phyloP scores from a whole-genome alignment of 192 early-diverging fungal species.

The Globomyces pollinis-pini region DNA sequence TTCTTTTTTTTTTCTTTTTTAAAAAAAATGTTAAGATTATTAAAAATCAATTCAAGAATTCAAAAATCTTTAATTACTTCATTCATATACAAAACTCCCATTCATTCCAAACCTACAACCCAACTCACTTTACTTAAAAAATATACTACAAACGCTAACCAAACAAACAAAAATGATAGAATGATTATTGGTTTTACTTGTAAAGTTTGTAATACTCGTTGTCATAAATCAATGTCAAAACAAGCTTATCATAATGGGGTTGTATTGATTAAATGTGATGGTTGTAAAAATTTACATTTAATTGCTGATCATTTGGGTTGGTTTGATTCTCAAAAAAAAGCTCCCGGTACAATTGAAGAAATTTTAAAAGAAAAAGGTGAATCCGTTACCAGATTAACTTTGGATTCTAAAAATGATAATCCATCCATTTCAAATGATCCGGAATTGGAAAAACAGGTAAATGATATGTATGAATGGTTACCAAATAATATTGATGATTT shows the following conservation, averaged over 20 bases:
- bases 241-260: constrained; percentile 84
- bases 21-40: constrained; percentile 4
- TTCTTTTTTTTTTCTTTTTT: background rate
- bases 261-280: constrained; percentile 86
- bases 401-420: constrained; percentile 14
- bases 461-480: too few relatives aligned
- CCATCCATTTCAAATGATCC: too few relatives aligned
- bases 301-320: constrained; percentile 98
- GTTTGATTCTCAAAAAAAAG: constrained; percentile 49
- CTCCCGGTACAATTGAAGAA: constrained; percentile 72
- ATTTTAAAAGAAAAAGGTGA: constrained; percentile 72
- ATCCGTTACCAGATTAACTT: constrained; percentile 45
- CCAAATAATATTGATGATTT: too few relatives aligned
- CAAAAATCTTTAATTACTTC: background rate
- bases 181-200: constrained; percentile 91
- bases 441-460: too few relatives aligned
- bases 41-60: background rate
- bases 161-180: too few relatives aligned
- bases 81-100: background rate
- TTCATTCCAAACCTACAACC: background rate
- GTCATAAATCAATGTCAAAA: constrained; percentile 88
- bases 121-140: background rate
- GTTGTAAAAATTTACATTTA: constrained; percentile 83
- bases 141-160: background rate
- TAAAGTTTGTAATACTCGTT: constrained; percentile 79